These are phyloP conservation scores for Pyrenophora teres DNA, from an alignment of 2,329 filamentous ascomycete genomes.

Conservation along the genomic window DNA sequence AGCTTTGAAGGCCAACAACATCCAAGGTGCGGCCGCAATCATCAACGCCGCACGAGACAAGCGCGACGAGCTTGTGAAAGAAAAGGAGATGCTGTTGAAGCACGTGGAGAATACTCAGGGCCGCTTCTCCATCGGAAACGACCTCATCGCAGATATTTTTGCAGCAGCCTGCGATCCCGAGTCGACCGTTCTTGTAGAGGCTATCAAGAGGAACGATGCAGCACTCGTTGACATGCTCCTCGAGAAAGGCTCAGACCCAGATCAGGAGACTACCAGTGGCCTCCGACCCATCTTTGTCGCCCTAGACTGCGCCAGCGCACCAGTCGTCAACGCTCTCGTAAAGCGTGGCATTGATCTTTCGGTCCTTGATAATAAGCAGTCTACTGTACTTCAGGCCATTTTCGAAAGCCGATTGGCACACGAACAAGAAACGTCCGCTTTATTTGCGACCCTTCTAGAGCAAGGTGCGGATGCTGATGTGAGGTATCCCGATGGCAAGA, in stretches of 20 bases:
- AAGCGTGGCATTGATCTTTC: constrained; percentile 37
- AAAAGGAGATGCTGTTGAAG: constrained; percentile 40
- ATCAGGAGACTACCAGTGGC: constrained; percentile 29
- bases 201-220: constrained; percentile 37
- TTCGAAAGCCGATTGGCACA: constrained; percentile 31
- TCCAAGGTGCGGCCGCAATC: constrained; percentile 39
- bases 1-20: constrained; percentile 33
- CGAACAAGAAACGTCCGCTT: constrained; percentile 28
- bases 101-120: constrained; percentile 35
- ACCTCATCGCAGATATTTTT: constrained; percentile 42
- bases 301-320: constrained; percentile 29
- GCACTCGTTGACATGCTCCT: constrained; percentile 39
- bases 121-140: constrained; percentile 36
- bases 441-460: constrained; percentile 33
- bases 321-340: constrained; percentile 34
- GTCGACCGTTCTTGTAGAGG: constrained; percentile 40
- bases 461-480: constrained; percentile 29
- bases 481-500: constrained; percentile 35
- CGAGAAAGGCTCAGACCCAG: constrained; percentile 37
- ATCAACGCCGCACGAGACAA: constrained; percentile 36
- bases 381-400: constrained; percentile 33
- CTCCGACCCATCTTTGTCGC: constrained; percentile 37
- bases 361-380: constrained; percentile 26
- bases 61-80: constrained; percentile 33
- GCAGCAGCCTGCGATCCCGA: constrained; percentile 40